Conservation (phyloP, 352 stramenopile genomes). For the Phytophthora sp. region DNA sequence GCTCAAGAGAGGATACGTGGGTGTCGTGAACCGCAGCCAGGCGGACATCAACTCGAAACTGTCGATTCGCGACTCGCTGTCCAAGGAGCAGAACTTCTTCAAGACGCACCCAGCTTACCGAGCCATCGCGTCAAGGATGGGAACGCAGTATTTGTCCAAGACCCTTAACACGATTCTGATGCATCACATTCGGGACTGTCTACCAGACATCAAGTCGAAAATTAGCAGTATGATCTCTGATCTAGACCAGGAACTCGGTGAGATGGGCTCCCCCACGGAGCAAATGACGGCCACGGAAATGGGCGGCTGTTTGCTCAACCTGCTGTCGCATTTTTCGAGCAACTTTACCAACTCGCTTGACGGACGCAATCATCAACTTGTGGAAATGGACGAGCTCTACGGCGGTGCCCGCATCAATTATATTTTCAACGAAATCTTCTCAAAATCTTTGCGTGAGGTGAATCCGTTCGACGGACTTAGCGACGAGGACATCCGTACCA, state of each 20-base stretch:
- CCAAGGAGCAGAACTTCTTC: constrained; percentile 98
- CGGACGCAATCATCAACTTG: constrained; percentile 81
- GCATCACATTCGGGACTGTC: constrained; percentile 98
- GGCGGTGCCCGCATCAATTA: constrained; percentile 98
- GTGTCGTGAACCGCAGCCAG: constrained; percentile 98
- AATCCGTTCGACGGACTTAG: constrained; percentile 97
- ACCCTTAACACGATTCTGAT: constrained; percentile 99
- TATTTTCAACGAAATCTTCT: constrained; percentile 99
- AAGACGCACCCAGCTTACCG: constrained; percentile 96
- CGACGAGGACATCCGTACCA: constrained; percentile 99
- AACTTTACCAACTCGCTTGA: constrained; percentile 93
- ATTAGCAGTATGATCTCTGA: constrained; percentile 96
- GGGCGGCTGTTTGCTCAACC: constrained; percentile 93
- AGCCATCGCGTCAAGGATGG: constrained; percentile 93
- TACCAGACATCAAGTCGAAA: constrained; percentile 98
- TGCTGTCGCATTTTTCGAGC: constrained; percentile 93
- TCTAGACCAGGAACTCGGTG: constrained; percentile 95
- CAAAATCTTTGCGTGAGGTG: constrained; percentile 89
- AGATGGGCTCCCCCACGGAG: constrained; percentile 93
- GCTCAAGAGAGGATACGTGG: constrained; percentile 97
- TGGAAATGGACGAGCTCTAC: constrained; percentile 94
- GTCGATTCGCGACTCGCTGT: constrained; percentile 93
- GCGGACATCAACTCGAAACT: constrained; percentile 97
- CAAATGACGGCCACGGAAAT: constrained; percentile 90
- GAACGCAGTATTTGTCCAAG: constrained; percentile 96